Percentiles rank a stretch among this genome's conserved stretches.
These are phyloP conservation scores for Nemania sp. DNA, from an alignment of 2,329 filamentous ascomycete genomes.

Conservation along the genomic window DNA sequence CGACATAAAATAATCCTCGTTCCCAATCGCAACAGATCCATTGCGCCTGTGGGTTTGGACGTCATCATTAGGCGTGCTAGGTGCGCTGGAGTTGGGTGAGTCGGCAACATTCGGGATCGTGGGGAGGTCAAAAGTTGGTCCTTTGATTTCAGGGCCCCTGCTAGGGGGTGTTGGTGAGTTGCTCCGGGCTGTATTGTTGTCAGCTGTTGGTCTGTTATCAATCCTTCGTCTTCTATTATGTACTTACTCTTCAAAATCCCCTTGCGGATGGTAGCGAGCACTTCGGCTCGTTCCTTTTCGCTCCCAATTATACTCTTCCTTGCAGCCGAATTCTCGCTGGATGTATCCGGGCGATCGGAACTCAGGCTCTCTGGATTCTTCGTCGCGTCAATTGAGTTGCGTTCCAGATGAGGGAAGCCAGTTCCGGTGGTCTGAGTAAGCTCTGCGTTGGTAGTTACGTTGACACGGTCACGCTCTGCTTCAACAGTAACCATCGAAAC, in stretches of 20 bases:
- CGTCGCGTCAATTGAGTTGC: conserved; percentile 74
- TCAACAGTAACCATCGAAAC: conserved; percentile 97
- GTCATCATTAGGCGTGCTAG: conserved; percentile 85
- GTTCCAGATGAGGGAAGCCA: conserved; percentile 81
- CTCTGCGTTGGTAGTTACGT: conserved; percentile 71
- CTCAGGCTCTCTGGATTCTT: conserved; percentile 47
- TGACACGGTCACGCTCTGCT: conserved; percentile 82
- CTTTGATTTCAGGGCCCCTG: conserved; percentile 59
- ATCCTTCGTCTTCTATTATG: neutral
- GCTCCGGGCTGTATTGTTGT: conserved; percentile 57
- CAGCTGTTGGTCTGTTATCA: conserved; percentile 15
- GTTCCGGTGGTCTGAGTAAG: conserved; percentile 72
- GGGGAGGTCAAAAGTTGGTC: conserved; percentile 59
- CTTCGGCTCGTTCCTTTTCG: conserved; percentile 87
- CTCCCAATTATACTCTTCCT: conserved; percentile 90
- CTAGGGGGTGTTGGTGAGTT: conserved; percentile 70
- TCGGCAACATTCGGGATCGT: conserved; percentile 68
- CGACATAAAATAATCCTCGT: conserved; percentile 88
- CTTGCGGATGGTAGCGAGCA: conserved; percentile 89
- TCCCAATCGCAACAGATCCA: conserved; percentile 73
- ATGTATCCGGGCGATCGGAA: conserved; percentile 58
- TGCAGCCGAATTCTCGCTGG: conserved; percentile 62
- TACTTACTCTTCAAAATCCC: conserved; percentile 85
- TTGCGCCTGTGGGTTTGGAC: conserved; percentile 66
- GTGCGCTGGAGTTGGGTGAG: conserved; percentile 81